Evolutionary conservation across 176 grass and related monocot species (phyloP), one percentile per base, ranked within the genome.

Genomic region (Poa annua): DNA sequence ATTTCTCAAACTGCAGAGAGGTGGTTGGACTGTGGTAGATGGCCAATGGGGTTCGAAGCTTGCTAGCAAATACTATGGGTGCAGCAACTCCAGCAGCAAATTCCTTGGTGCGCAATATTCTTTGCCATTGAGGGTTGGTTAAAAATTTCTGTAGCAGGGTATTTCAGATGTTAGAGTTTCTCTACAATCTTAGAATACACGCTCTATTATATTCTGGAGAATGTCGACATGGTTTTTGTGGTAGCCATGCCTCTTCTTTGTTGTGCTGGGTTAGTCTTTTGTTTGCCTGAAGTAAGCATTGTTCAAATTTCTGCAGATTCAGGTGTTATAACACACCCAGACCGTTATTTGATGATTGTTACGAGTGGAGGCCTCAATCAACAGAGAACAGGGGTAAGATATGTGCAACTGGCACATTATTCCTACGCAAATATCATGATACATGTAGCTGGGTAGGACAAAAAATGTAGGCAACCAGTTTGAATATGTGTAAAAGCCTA

Each of bases 331-430:
- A 96, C 96, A 49, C 55, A 87, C 29, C 85, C 77, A 66, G 75
- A 96, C 62, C 90, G 87, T 73, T 93, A 92, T 89, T 90, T 98
- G 85, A 93, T 96, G 89, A 96, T 98, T 36, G 93, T 85, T 81
- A 98, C 96, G 38, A 99, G 96, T 83, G 96, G 93, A 56, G 96
- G 96, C 32, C 77, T 99, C 77, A 99, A 96, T 84, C 96, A 99
- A 81, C 96, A 98, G 55, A 86, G 96, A 98, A 99, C 96, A 81
- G 96, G 96, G 84, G 96, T 98, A 64, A 98, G 67, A 53, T 69
- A 52, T 83, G 10, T 79, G 44, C 15, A 53, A 51, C 49, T 81
- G 44, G 19, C 51, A 45, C 35, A 24, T 52, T 88, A 24, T 79
- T 54, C 48, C 33, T 48, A 6, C 11, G 79, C 25, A 44, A 48